phyloP scores from a whole-genome alignment of 306 rosid species.

The Heteromeles arbutifolia region DNA sequence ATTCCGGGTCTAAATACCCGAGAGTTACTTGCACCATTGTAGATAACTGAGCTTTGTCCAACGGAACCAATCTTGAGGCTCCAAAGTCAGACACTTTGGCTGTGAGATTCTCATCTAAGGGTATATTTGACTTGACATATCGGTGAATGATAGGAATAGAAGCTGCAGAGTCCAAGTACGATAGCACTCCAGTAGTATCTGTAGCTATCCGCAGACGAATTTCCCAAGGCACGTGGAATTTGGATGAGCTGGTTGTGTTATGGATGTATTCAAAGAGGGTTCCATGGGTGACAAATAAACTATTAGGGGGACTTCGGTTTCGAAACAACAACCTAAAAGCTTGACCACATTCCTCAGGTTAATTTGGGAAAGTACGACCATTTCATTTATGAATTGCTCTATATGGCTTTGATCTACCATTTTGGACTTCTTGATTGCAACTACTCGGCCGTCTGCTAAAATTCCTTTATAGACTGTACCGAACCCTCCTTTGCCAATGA shows the following conservation, averaged over 20 bases:
- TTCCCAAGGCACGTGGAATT: slow-evolving; percentile 15
- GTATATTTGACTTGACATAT: too few species aligned
- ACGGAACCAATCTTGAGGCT: too few species aligned
- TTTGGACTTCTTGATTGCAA: slow-evolving; percentile 43
- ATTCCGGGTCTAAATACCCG: too few species aligned
- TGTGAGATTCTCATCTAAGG: too few species aligned
- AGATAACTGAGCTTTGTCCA: too few species aligned
- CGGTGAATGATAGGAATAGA: too few species aligned
- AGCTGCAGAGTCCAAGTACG: too few species aligned
- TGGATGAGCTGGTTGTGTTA: not conserved
- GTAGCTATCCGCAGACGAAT: slow-evolving; percentile 26
- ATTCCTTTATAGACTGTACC: slow-evolving; percentile 33
- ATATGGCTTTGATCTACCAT: slow-evolving; percentile 22
- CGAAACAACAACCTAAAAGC: slow-evolving; percentile 47
- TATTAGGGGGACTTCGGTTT: slow-evolving; percentile 33
- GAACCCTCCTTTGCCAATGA: slow-evolving; percentile 36
- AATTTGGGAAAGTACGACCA: slow-evolving; percentile 36
- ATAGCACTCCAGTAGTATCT: slow-evolving; percentile 21
- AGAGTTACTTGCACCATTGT: too few species aligned
- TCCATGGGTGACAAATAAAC: slow-evolving; percentile 36
- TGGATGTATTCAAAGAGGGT: slow-evolving; percentile 26
- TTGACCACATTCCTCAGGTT: slow-evolving; percentile 40
- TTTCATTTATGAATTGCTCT: slow-evolving; percentile 39
- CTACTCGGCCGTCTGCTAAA: not conserved
- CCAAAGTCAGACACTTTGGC: too few species aligned